Evolutionary conservation across 768 basidiomycete genomes (phyloP).

Genomic region (Clavulina sp.): DNA sequence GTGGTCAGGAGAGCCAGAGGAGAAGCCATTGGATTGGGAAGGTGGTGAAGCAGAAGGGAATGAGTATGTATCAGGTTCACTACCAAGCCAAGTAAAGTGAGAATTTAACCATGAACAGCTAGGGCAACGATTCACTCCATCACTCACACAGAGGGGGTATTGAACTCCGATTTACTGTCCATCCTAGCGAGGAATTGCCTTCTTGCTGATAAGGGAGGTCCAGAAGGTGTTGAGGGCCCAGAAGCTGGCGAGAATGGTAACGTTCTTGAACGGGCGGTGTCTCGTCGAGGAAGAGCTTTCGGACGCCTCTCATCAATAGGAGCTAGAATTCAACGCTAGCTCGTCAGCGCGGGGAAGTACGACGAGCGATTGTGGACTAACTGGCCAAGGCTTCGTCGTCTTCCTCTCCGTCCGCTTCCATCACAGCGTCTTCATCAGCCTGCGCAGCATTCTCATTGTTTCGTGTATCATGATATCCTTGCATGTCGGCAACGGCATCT

Average conservation of each 20-base stretch:
- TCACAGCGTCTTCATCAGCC: neutral
- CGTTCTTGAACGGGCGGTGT: neutral
- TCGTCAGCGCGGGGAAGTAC: too few relatives aligned
- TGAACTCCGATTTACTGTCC: too few relatives aligned
- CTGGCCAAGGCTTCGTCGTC: neutral
- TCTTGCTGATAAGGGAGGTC: neutral
- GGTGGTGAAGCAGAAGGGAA: too few relatives aligned
- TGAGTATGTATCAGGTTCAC: too few relatives aligned
- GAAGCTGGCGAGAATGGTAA: neutral
- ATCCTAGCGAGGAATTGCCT: neutral
- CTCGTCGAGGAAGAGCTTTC: neutral
- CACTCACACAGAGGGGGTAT: too few relatives aligned
- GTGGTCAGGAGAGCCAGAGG: neutral
- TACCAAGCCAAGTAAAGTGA: too few relatives aligned
- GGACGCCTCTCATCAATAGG: too few relatives aligned
- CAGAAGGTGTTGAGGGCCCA: neutral
- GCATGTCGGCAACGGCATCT: conserved; percentile 7
- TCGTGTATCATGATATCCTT: conserved; percentile 1
- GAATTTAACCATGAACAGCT: too few relatives aligned
- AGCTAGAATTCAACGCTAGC: too few relatives aligned
- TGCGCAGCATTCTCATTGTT: neutral
- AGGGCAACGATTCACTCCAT: too few relatives aligned
- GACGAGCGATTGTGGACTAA: neutral
- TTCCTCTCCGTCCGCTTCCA: neutral
- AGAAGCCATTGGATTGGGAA: neutral